phyloP scores from a whole-genome alignment of 176 grass and related monocot genomes.

The barley (Hordeum vulgare) region MorexV3_pseudomolecules_assembly NC_058520.1:552658658-552659157 shows the following conservation, averaged over 20 bases:
- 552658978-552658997: constrained; percentile 44
- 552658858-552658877: not conserved
- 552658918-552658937: not conserved
- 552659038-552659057: not conserved
- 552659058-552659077: too few relatives aligned
- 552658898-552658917: not conserved
- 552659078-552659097: too few relatives aligned
- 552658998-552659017: constrained; percentile 37
- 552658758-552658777: constrained; percentile 29
- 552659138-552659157: not conserved
- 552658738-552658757: constrained; percentile 16
- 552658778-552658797: not conserved
- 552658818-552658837: not conserved
- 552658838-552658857: not conserved
- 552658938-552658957: not conserved
- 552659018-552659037: not conserved
- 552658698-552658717: not conserved
- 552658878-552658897: not conserved
- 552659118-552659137: too few relatives aligned
- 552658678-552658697: not conserved
- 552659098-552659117: too few relatives aligned
- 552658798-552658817: not conserved
- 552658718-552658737: not conserved
- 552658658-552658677: not conserved
- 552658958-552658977: not conserved